phyloP scores from a whole-genome alignment of 257 asterid species.

The Catharanthus roseus region DNA sequence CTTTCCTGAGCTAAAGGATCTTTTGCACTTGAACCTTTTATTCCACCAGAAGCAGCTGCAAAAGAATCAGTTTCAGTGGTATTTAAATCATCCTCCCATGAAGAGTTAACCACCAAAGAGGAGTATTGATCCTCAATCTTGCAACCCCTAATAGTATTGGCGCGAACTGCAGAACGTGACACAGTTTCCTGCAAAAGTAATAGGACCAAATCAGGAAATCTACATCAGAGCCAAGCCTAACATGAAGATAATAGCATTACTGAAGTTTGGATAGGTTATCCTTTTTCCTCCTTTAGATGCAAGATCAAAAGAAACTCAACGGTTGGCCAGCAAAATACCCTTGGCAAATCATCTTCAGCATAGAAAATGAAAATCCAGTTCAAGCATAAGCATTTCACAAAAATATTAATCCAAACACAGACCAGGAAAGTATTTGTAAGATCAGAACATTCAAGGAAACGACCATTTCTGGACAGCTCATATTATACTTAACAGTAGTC shows the following conservation, averaged over 20 bases:
- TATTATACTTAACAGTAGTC: not conserved
- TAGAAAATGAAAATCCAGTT: not conserved
- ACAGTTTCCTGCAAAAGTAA: conserved; percentile 34
- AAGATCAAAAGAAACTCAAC: not conserved
- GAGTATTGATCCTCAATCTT: conserved; percentile 42
- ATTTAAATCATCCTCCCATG: conserved; percentile 39
- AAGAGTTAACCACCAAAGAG: conserved; percentile 57
- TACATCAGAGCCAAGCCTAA: not conserved
- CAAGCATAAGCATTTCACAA: not conserved
- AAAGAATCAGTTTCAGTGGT: conserved; percentile 42
- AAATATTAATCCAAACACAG: not conserved
- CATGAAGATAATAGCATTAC: not conserved
- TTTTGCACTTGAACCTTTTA: conserved; percentile 23
- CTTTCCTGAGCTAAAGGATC: conserved; percentile 11
- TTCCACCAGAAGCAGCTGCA: conserved; percentile 29
- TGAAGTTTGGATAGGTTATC: not conserved
- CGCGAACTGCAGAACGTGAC: conserved; percentile 22
- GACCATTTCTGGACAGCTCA: not conserved
- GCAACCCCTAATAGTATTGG: conserved; percentile 36
- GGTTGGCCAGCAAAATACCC: not conserved
- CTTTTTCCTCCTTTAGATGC: not conserved
- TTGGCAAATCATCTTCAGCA: not conserved
- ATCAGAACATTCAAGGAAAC: too few species aligned
- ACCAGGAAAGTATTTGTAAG: not conserved
- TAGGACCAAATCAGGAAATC: not conserved